phyloP scores from a whole-genome alignment of 352 stramenopile species.

The Pythium rishiriense region DNA sequence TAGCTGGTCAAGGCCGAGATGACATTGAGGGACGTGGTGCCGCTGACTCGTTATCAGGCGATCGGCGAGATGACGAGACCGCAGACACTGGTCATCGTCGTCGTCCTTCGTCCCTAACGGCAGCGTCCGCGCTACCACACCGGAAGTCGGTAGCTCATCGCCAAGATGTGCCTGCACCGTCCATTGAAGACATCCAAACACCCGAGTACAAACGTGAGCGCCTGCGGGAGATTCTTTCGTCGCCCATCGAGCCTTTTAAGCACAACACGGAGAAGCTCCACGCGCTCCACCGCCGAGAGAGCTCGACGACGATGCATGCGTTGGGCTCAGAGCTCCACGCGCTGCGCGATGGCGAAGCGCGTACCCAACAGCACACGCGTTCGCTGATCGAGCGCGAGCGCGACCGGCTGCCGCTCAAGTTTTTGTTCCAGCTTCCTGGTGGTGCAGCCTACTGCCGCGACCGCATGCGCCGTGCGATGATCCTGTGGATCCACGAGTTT shows the following conservation, averaged over 20 bases:
- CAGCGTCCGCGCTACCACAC: neutral
- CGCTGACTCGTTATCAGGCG: no score
- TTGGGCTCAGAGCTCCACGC: conserved; percentile 45
- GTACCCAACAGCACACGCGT: conserved; percentile 42
- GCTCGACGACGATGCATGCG: conserved; percentile 49
- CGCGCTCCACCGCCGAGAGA: conserved; percentile 43
- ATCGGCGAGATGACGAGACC: neutral
- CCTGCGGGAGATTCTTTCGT: conserved; percentile 61
- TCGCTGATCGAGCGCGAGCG: conserved; percentile 57
- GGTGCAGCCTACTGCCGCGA: conserved; percentile 73
- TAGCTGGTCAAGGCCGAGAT: neutral
- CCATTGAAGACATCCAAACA: conserved; percentile 39
- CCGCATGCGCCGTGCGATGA: conserved; percentile 68
- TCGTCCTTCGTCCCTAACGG: neutral
- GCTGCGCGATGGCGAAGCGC: conserved; percentile 40
- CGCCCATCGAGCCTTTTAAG: conserved; percentile 56
- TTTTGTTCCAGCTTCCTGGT: conserved; percentile 78
- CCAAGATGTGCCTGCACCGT: neutral
- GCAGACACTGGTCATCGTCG: neutral
- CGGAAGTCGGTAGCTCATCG: neutral
- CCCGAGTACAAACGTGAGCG: conserved; percentile 57
- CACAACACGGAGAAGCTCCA: conserved; percentile 42
- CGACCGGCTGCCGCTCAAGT: conserved; percentile 70
- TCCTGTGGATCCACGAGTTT: conserved; percentile 71
- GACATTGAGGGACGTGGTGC: no score